Conservation (phyloP, 1,284 basidiomycete species). For the Phellopilus nigrolimitatus region DNA sequence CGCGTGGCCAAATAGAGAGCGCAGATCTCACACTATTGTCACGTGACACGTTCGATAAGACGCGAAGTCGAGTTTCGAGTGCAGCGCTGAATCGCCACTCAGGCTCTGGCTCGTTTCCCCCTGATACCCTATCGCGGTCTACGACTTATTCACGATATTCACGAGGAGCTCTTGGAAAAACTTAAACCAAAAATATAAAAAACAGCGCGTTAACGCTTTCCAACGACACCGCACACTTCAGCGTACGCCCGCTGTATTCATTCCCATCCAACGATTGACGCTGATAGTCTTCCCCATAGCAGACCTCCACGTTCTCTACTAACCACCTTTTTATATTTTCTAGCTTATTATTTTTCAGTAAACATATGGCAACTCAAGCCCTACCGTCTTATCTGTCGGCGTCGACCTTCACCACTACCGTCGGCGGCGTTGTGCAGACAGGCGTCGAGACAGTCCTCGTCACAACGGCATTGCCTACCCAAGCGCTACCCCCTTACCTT, state of each 20-base stretch:
- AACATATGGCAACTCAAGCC: slow-evolving; percentile 17
- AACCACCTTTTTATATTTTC: slow-evolving; percentile 10
- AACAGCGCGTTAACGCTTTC: slow-evolving; percentile 2
- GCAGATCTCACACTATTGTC: no score
- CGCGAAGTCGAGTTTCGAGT: no score
- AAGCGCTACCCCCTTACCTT: slow-evolving; percentile 18
- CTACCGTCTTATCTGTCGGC: slow-evolving; percentile 17
- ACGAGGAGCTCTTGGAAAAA: slow-evolving; percentile 3
- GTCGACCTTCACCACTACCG: slow-evolving; percentile 13
- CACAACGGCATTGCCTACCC: slow-evolving; percentile 15
- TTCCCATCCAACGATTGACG: not conserved
- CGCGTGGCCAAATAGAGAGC: no score
- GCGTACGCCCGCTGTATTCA: slow-evolving; percentile 6
- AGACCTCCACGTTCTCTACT: slow-evolving; percentile 18
- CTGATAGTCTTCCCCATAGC: slow-evolving; percentile 6
- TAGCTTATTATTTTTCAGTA: not conserved
- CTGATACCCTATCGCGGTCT: not conserved
- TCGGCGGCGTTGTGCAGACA: slow-evolving; percentile 13
- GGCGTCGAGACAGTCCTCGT: slow-evolving; percentile 15
- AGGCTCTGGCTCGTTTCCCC: no score
- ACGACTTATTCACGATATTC: slow-evolving; percentile 15
- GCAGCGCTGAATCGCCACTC: no score
- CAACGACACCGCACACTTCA: slow-evolving; percentile 15
- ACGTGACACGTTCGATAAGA: no score
- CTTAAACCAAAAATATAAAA: not conserved